These are phyloP conservation scores for Diaporthe citriasiana DNA, from an alignment of 2,329 filamentous ascomycete species.

Conservation along the genomic window DNA sequence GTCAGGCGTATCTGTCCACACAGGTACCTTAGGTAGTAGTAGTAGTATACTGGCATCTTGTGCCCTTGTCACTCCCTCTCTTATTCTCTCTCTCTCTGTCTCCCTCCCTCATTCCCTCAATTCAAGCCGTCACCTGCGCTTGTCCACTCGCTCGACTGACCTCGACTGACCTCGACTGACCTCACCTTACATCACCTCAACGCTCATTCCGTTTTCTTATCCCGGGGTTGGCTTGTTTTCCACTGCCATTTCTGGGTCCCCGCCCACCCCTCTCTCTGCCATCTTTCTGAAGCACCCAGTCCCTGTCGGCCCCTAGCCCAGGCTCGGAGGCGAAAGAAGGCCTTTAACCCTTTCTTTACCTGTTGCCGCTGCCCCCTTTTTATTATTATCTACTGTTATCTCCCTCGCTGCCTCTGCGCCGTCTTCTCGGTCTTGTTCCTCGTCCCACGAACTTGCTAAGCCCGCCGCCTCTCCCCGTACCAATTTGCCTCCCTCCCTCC, in stretches of 20 bases:
- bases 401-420: constrained; percentile 3
- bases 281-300: constrained; percentile 30
- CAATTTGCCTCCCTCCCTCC: constrained; percentile 22
- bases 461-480: constrained; percentile 2
- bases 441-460: not conserved
- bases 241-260: constrained; percentile 14
- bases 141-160: constrained; percentile 8
- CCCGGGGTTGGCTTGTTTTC: constrained; percentile 20
- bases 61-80: no score
- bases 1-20: not conserved
- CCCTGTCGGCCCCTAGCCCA: constrained; percentile 20
- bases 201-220: constrained; percentile 7
- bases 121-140: not conserved
- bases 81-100: no score
- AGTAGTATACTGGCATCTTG: no score
- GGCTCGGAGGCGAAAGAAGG: constrained; percentile 21
- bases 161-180: not conserved
- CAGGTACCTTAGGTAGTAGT: no score
- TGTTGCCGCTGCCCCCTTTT: constrained; percentile 17
- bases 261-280: constrained; percentile 17
- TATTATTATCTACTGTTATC: constrained; percentile 22
- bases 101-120: not conserved
- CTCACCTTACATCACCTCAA: constrained; percentile 24
- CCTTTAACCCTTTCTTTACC: not conserved
- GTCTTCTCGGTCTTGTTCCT: constrained; percentile 11